Evolutionary conservation across 306 rosid species (phyloP).

Genomic region (Herpetospermum pedunculosum): DNA sequence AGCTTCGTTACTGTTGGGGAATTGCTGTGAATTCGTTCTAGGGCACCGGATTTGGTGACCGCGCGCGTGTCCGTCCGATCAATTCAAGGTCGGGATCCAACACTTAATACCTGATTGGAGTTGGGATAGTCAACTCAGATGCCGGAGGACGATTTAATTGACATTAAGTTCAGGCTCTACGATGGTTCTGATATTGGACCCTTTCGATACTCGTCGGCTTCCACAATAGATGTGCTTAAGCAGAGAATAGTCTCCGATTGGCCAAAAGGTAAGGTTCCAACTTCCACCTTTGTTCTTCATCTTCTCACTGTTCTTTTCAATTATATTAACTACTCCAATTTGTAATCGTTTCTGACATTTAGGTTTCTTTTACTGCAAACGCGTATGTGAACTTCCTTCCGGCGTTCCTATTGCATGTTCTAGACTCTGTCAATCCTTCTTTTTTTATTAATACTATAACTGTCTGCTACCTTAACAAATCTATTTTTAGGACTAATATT

Average conservation of each 20-base stretch:
- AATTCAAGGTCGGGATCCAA: background rate
- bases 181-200: slow-evolving; percentile 39
- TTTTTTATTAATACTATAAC: background rate
- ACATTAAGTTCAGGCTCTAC: slow-evolving; percentile 69
- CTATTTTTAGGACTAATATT: background rate
- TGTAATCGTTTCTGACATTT: background rate
- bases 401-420: background rate
- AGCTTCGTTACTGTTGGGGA: background rate
- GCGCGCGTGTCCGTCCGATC: slow-evolving; percentile 8
- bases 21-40: background rate
- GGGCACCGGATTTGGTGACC: slow-evolving; percentile 3
- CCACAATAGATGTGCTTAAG: slow-evolving; percentile 81
- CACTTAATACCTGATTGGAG: background rate
- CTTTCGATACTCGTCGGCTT: slow-evolving; percentile 64
- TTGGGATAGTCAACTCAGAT: slow-evolving; percentile 33
- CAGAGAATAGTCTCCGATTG: slow-evolving; percentile 84
- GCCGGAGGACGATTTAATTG: slow-evolving; percentile 84
- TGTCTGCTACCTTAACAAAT: background rate
- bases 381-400: background rate
- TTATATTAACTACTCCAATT: background rate
- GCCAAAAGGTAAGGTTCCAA: slow-evolving; percentile 99
- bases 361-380: background rate
- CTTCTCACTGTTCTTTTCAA: background rate
- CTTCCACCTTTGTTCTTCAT: background rate
- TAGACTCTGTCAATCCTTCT: background rate